A percentile compares a stretch with the other conserved stretches of the same genome.
Evolutionary conservation across 352 stramenopile species (phyloP).

Genomic region (Pythium aphanidermatum): DNA sequence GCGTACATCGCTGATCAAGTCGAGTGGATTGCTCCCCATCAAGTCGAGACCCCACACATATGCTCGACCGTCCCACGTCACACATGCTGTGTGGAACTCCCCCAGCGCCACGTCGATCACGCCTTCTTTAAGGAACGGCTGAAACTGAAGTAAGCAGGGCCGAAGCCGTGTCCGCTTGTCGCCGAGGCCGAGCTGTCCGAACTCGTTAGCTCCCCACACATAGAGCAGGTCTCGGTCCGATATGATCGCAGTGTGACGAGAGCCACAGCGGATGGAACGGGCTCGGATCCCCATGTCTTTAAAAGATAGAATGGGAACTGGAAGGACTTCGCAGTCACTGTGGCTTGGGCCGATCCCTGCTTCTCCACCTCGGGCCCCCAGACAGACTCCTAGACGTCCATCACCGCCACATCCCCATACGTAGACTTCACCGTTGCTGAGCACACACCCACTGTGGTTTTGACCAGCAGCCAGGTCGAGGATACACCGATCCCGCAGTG

Average conservation of each 20-base stretch:
- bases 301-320: constrained; percentile 31
- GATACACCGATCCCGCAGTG: constrained; percentile 47
- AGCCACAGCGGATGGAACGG: constrained; percentile 55
- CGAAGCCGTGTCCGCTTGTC: constrained; percentile 36
- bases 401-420: constrained; percentile 72
- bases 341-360: background rate
- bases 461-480: constrained; percentile 63
- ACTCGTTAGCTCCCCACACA: constrained; percentile 76
- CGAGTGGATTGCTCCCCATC: constrained; percentile 28
- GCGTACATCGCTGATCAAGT: constrained; percentile 30
- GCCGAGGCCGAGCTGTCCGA: constrained; percentile 63
- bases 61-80: constrained; percentile 34
- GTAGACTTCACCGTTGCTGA: constrained; percentile 71
- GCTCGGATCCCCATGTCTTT: constrained; percentile 32
- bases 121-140: constrained; percentile 35
- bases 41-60: constrained; percentile 67
- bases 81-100: constrained; percentile 66
- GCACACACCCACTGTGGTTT: constrained; percentile 65
- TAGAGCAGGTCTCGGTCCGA: constrained; percentile 66
- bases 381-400: constrained; percentile 40
- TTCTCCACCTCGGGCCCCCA: constrained; percentile 5
- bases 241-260: constrained; percentile 57
- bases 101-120: constrained; percentile 54
- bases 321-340: constrained; percentile 30
- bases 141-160: constrained; percentile 39